phyloP scores from a whole-genome alignment of 345 rosid species.

The Barbarea vulgaris region DNA sequence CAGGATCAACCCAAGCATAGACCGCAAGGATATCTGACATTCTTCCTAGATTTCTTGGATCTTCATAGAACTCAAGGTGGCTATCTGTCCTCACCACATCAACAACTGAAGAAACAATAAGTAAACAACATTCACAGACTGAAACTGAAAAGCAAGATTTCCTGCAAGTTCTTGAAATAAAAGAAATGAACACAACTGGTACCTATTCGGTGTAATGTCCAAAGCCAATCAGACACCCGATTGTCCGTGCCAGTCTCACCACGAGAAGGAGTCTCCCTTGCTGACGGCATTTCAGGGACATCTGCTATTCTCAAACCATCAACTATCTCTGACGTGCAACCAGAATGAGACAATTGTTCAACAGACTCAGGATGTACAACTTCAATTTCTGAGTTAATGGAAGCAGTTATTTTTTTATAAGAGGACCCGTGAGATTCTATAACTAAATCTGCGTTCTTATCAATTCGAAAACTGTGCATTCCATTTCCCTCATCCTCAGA shows the following conservation, averaged over 20 bases:
- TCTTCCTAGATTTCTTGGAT: constrained; percentile 77
- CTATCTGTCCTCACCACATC: constrained; percentile 94
- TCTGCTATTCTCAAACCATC: constrained; percentile 65
- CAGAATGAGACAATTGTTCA: constrained; percentile 48
- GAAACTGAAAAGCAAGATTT: neutral
- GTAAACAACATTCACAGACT: neutral
- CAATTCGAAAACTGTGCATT: constrained; percentile 82
- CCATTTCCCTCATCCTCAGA: constrained; percentile 55
- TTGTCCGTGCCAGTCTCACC: constrained; percentile 51
- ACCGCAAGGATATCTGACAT: constrained; percentile 96
- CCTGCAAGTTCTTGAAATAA: constrained; percentile 20
- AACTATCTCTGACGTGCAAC: constrained; percentile 46
- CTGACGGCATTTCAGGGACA: constrained; percentile 56
- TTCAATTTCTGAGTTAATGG: constrained; percentile 57
- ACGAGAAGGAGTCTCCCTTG: constrained; percentile 45
- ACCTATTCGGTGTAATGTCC: constrained; percentile 94
- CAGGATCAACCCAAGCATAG: constrained; percentile 95
- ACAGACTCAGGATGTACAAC: constrained; percentile 45
- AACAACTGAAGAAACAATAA: constrained; percentile 60
- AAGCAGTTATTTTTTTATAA: neutral
- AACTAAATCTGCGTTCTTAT: constrained; percentile 71
- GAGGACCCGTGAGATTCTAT: constrained; percentile 58
- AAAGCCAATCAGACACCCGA: constrained; percentile 87
- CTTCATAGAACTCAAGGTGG: constrained; percentile 90
- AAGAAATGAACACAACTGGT: constrained; percentile 22